Conservation (phyloP, 306 rosid species). For the Urtica urens region DNA sequence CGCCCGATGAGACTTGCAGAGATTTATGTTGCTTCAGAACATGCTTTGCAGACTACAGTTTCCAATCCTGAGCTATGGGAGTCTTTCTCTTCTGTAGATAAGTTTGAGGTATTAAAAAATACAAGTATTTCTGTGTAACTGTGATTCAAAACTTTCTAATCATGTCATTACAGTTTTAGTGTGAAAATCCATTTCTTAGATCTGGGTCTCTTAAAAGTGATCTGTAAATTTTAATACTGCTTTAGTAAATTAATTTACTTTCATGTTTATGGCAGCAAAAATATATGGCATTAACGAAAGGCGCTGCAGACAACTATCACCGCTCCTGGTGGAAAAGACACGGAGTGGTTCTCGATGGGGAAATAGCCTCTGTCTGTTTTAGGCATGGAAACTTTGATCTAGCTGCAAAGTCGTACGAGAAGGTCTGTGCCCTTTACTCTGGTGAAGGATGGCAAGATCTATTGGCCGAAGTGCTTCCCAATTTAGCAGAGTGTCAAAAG, state of each 20-base stretch:
- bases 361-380: constrained; percentile 81
- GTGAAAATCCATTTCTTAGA: not conserved
- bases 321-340: constrained; percentile 98
- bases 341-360: constrained; percentile 99
- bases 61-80: constrained; percentile 50
- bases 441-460: constrained; percentile 98
- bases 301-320: constrained; percentile 91
- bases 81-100: constrained; percentile 68
- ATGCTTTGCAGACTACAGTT: constrained; percentile 68
- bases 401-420: constrained; percentile 98
- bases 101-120: constrained; percentile 83
- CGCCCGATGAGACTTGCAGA: constrained; percentile 99
- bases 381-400: constrained; percentile 74
- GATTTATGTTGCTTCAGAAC: constrained; percentile 79
- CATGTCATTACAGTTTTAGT: not conserved
- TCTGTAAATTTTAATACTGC: not conserved
- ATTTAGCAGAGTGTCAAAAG: constrained; percentile 92
- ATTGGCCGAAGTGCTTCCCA: constrained; percentile 91
- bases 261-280: constrained; percentile 59
- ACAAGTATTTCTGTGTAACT: too few relatives aligned
- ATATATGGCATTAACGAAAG: constrained; percentile 84
- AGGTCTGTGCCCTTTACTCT: constrained; percentile 85
- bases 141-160: not conserved
- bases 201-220: not conserved
- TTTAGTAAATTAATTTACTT: not conserved